These are phyloP conservation scores for Suillus tomentosus DNA, from an alignment of 768 basidiomycete species.

Conservation along the genomic window DNA sequence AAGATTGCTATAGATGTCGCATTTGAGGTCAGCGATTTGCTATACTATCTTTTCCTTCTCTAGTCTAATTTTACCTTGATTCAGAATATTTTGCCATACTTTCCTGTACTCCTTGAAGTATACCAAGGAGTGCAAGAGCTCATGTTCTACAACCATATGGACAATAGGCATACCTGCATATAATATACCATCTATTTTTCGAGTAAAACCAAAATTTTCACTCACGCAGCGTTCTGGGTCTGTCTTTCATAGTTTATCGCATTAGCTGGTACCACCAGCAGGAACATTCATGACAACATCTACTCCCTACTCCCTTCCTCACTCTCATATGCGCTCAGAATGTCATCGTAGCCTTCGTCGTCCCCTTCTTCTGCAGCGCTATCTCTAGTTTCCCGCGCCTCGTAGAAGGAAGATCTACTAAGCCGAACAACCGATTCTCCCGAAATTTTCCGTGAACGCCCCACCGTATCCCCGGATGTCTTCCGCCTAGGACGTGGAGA, in stretches of 20 bases:
- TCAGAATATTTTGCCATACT: constrained; percentile 69
- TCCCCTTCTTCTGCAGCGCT: constrained; percentile 79
- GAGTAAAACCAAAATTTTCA: not conserved
- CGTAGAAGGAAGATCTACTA: constrained; percentile 52
- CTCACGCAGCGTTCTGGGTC: not conserved
- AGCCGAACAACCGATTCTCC: constrained; percentile 36
- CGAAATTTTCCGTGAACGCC: constrained; percentile 45
- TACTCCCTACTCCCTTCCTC: constrained; percentile 50
- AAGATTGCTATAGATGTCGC: constrained; percentile 49
- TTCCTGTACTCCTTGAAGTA: constrained; percentile 58
- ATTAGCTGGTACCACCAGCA: constrained; percentile 16
- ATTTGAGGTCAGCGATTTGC: constrained; percentile 51
- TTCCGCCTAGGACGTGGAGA: constrained; percentile 31
- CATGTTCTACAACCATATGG: constrained; percentile 27
- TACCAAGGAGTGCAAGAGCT: constrained; percentile 61
- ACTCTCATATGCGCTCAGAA: constrained; percentile 82
- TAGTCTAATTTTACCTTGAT: constrained; percentile 10
- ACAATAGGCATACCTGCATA: constrained; percentile 2
- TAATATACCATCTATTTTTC: constrained; percentile 1
- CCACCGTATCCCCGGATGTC: constrained; percentile 24
- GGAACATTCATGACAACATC: not conserved
- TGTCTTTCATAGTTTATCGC: not conserved
- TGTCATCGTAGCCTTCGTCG: constrained; percentile 73
- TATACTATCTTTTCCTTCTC: constrained; percentile 3
- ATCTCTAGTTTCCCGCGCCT: constrained; percentile 44